Base-by-base conservation (phyloP, 2,329 filamentous ascomycete genomes). In the Simplicillium sp. region DNA sequence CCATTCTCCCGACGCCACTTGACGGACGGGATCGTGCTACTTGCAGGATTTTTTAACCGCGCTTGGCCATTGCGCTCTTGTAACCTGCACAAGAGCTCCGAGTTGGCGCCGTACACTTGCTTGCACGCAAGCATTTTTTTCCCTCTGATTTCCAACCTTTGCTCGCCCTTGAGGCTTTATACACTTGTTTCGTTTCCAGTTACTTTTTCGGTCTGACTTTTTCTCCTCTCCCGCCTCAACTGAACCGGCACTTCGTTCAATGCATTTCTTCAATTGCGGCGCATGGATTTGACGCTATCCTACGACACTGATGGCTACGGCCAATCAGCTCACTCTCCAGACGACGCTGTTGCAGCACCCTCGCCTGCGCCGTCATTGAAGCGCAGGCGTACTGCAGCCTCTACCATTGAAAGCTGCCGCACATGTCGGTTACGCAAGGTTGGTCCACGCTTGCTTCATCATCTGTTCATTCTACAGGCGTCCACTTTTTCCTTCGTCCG, bases 341-440 rank as follows among this genome's bases (percentile, higher is more conserved):
- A 16, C 33, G 41, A 39, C 16, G 39, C 43, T n/a, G 35, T 38
- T 17, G 31, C 50, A 16, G 42, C 45, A 6, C 41, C 46, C 25
- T 48, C 48, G 11, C 29, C 41, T 32, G 48, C 49, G 12, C 47
- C 53, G 20, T 45, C 52, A 20, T 44, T 46, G n/a, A 62, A 61
- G 42, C 56, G 59, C 17, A 56, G 59, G 37, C 56, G 58, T 13
- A 54, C 52, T 2, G 51, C 54, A 14, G 43, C 54, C 16, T 40
- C 46, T 29, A 29, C 50, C 29, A 43, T 49, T 34, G 55, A 60
- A 32, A 61, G 59, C 43, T 64, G 60, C 48, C 59, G 57, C 42
- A 64, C 59, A 16, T 64, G 61, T 46, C 52, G 60, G 14, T 44
- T 64, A 34, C 56, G 61, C 46, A 64, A 64, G 58, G 61, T 62